A percentile compares a stretch with the other conserved stretches of the same genome.
Conservation (phyloP, 176 grass and related monocot genomes). For the Paspalum vaginatum region DNA sequence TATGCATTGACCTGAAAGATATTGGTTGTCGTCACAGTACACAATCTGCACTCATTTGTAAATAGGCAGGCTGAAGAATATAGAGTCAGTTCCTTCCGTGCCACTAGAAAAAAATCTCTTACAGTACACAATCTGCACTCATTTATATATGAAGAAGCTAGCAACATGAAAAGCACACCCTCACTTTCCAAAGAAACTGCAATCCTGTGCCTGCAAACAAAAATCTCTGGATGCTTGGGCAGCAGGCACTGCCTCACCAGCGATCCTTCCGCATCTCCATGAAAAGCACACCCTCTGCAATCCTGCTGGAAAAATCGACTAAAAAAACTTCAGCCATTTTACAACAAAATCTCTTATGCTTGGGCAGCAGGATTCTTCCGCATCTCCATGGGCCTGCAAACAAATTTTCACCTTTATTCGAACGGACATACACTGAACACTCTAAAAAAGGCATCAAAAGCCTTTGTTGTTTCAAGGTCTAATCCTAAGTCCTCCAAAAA, state of each 20-base stretch:
- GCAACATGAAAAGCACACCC: not conserved
- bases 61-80: no score
- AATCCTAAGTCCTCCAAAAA: conserved; percentile 33
- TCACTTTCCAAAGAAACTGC: not conserved
- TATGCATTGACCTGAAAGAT: no score
- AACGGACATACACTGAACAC: conserved; percentile 41
- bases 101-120: no score
- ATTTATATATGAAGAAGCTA: not conserved
- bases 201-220: not conserved
- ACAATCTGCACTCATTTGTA: not conserved
- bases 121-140: no score
- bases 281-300: no score
- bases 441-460: conserved; percentile 32
- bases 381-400: not conserved
- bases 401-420: conserved; percentile 50
- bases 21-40: no score
- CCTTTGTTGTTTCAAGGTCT: conserved; percentile 3
- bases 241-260: not conserved
- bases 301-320: no score
- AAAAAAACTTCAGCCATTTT: no score
- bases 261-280: not conserved
- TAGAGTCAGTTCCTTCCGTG: no score
- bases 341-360: not conserved
- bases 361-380: not conserved
- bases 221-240: not conserved